Conservation (phyloP, 2,329 filamentous ascomycete genomes). For the Epichloe gansuensis region DNA sequence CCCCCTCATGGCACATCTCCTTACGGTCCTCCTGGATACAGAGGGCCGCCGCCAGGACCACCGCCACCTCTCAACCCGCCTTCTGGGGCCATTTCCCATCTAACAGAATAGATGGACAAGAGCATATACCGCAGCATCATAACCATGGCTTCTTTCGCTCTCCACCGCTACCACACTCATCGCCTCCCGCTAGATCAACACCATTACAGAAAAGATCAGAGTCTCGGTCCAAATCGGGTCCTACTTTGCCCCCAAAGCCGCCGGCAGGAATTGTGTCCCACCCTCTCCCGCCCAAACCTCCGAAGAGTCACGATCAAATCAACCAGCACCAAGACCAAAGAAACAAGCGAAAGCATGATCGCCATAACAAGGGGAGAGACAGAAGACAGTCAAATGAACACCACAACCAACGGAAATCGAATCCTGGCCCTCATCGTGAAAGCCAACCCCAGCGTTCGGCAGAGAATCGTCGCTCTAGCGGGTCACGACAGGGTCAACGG, state of each 20-base stretch:
- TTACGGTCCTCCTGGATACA: conserved; percentile 8
- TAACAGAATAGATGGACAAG: conserved; percentile 2
- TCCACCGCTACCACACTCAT: neutral
- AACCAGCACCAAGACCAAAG: conserved; percentile 18
- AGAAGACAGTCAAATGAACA: conserved; percentile 9
- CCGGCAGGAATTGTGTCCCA: conserved; percentile 8
- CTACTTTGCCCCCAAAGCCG: conserved; percentile 6
- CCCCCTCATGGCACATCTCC: conserved; percentile 10
- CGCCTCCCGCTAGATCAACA: neutral
- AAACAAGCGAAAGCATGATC: conserved; percentile 21
- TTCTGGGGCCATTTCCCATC: neutral
- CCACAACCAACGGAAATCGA: neutral
- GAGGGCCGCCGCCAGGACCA: conserved; percentile 1
- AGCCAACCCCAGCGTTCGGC: neutral
- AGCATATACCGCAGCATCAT: conserved; percentile 1
- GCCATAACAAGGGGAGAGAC: conserved; percentile 19
- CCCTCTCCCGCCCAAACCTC: conserved; percentile 22
- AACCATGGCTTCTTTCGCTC: conserved; percentile 4
- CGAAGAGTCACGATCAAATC: conserved; percentile 15
- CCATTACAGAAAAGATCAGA: neutral
- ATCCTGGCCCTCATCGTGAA: neutral
- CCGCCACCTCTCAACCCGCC: conserved; percentile 7
- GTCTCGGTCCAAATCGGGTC: neutral
- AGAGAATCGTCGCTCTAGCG: conserved; percentile 2
- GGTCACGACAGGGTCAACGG: neutral